These are phyloP conservation scores for Mikania micrantha DNA, from an alignment of 129 eudicot genomes.

Conservation along the genomic window DNA sequence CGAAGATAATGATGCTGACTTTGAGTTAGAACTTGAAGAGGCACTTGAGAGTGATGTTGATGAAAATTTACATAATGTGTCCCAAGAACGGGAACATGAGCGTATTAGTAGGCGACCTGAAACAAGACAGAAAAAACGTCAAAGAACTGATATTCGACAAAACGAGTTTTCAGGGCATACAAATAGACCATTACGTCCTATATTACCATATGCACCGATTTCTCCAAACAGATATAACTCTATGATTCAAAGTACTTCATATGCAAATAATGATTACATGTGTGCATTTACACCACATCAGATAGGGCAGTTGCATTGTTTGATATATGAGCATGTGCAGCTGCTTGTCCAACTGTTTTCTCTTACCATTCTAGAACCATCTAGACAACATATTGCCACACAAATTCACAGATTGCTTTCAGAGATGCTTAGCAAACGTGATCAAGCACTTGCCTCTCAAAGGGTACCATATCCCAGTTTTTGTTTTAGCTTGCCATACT, in stretches of 20 bases:
- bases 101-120: slow-evolving; percentile 56
- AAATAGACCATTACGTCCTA: slow-evolving; percentile 65
- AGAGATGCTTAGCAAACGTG: slow-evolving; percentile 63
- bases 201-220: slow-evolving; percentile 52
- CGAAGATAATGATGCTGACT: slow-evolving; percentile 94
- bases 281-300: slow-evolving; percentile 76
- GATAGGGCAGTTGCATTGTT: slow-evolving; percentile 80
- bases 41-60: slow-evolving; percentile 90
- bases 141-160: slow-evolving; percentile 30
- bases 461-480: slow-evolving; percentile 48
- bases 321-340: slow-evolving; percentile 87
- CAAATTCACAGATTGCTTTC: slow-evolving; percentile 47
- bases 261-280: slow-evolving; percentile 14
- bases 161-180: slow-evolving; percentile 36
- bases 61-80: slow-evolving; percentile 30
- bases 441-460: slow-evolving; percentile 51
- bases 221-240: slow-evolving; percentile 17
- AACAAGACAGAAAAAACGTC: slow-evolving; percentile 70
- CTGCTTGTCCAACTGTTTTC: slow-evolving; percentile 86
- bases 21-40: slow-evolving; percentile 95
- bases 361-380: slow-evolving; percentile 65
- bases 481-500: slow-evolving; percentile 52
- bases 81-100: slow-evolving; percentile 27
- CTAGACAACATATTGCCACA: slow-evolving; percentile 49
- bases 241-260: slow-evolving; percentile 25